These are phyloP conservation scores for Discostella stelligera DNA, from an alignment of 352 stramenopile genomes.

Conservation along the genomic window DNA sequence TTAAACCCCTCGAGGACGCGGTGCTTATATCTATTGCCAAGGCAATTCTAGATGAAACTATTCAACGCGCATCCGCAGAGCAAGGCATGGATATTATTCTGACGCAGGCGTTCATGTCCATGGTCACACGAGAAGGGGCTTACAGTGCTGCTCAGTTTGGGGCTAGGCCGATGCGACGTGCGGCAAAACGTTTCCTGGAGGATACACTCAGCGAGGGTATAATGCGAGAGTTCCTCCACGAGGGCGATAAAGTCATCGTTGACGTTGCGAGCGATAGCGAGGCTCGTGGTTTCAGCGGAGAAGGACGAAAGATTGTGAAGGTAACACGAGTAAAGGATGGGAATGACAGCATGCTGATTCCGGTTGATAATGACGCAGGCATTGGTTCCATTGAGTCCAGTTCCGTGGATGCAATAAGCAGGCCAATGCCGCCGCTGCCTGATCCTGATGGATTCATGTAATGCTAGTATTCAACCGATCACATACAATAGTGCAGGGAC, in stretches of 20 bases:
- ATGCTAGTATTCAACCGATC: neutral
- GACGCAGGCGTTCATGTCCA: slow-evolving; percentile 86
- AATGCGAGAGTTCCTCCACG: slow-evolving; percentile 83
- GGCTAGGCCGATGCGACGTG: slow-evolving; percentile 92
- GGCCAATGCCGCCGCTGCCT: slow-evolving; percentile 46
- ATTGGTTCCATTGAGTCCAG: slow-evolving; percentile 50
- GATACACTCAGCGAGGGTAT: slow-evolving; percentile 90
- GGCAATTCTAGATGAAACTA: slow-evolving; percentile 86
- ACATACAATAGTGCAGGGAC: no score
- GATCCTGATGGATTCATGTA: slow-evolving; percentile 51
- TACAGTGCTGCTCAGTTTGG: slow-evolving; percentile 90
- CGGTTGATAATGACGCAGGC: slow-evolving; percentile 60
- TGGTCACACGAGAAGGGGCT: slow-evolving; percentile 85
- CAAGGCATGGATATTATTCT: slow-evolving; percentile 89
- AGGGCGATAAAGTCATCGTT: slow-evolving; percentile 84
- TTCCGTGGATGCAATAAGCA: slow-evolving; percentile 42
- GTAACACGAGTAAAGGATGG: slow-evolving; percentile 44
- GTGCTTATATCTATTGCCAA: slow-evolving; percentile 89
- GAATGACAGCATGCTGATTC: slow-evolving; percentile 58
- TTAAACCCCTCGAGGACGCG: slow-evolving; percentile 88
- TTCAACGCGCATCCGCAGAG: slow-evolving; percentile 81
- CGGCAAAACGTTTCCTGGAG: slow-evolving; percentile 93
- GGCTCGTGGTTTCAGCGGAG: slow-evolving; percentile 49
- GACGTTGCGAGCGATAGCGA: slow-evolving; percentile 49
- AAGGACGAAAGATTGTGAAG: slow-evolving; percentile 55